Evolutionary conservation across 2,329 filamentous ascomycete genomes (phyloP), one percentile per base, ranked within the genome.

Genomic region (Aureobasidium sp.): DNA sequence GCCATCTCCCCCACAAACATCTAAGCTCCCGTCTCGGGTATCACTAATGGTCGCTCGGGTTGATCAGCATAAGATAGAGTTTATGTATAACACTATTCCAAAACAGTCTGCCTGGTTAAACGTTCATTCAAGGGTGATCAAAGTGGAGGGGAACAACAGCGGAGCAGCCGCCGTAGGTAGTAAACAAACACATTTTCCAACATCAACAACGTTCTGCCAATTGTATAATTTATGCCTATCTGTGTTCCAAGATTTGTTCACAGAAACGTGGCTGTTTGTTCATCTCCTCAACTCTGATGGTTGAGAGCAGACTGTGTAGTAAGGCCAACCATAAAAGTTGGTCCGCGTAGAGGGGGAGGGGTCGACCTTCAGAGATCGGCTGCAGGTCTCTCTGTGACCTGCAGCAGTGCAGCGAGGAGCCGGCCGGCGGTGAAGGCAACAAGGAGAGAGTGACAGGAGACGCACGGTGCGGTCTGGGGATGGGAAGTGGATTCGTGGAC

Each of bases 61-160:
- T 19, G 52, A 57, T 45, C 53, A 57, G 53, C 53, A 57, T 45
- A 57, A 57, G 52, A 57, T 57, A 57, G 53, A 40, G 53, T 57
- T 57, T 57, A 57, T 57, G 53, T 42, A 24, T 45, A 12, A 29
- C 53, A 57, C 14, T 45, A 45, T 45, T 12, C 9, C 31, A 33
- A 33, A 57, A 24, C 24, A 7, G 11, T 33, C n/a, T 24, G n/a
- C 27, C 12, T 33, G 12, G 27, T 17, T 44, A 11, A 29, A 31
- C 45, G 45, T 57, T 35, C 35, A 22, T 27, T 24, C 39, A 57
- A 5, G 37, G 35, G 14, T 54, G 37, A 54, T 54, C n/a, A 27
- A 7, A 19, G 53, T n/a, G 29, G 19, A 31, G 12, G 35, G 31
- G 14, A 5, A 14, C 8, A 14, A 1, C 27, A 40, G 50, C 27